A percentile compares a stretch with the other conserved stretches of the same genome.
phyloP scores from a whole-genome alignment of 345 rosid genomes.

The Moricandia moricandioides region DNA sequence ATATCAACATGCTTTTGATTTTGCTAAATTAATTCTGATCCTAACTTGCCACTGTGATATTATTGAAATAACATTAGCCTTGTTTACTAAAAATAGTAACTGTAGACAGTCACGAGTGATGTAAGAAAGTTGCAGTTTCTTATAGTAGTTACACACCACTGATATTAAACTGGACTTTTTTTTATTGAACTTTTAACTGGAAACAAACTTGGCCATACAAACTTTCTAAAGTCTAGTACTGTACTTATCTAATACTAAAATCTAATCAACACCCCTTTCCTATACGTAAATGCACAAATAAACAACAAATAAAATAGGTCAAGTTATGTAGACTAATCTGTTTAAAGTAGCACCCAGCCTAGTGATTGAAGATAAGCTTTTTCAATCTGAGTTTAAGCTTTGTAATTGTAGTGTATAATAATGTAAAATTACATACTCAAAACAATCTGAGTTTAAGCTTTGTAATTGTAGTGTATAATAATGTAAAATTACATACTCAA shows the following conservation, averaged over 20 bases:
- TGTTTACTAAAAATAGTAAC: background rate
- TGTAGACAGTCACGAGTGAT: background rate
- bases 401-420: background rate
- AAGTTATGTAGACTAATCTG: slow-evolving; percentile 14
- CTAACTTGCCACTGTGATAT: background rate
- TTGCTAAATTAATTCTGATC: background rate
- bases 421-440: background rate
- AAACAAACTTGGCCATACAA: background rate
- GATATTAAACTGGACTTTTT: background rate
- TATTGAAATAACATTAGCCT: background rate
- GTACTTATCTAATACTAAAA: background rate
- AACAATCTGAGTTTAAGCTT: background rate
- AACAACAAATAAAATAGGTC: slow-evolving; percentile 21
- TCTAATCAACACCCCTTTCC: slow-evolving; percentile 12
- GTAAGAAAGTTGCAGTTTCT: background rate
- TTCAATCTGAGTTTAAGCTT: background rate
- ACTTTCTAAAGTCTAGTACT: background rate
- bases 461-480: background rate
- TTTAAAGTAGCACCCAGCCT: slow-evolving; percentile 18
- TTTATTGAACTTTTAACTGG: background rate
- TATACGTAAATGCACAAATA: slow-evolving; percentile 5
- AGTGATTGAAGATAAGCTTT: slow-evolving; percentile 3
- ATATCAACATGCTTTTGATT: background rate
- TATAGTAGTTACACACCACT: background rate
- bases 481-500: background rate